A percentile compares a stretch with the other conserved stretches of the same genome.
phyloP scores from a whole-genome alignment of 306 rosid genomes.

The Prunus fruticosa region DNA sequence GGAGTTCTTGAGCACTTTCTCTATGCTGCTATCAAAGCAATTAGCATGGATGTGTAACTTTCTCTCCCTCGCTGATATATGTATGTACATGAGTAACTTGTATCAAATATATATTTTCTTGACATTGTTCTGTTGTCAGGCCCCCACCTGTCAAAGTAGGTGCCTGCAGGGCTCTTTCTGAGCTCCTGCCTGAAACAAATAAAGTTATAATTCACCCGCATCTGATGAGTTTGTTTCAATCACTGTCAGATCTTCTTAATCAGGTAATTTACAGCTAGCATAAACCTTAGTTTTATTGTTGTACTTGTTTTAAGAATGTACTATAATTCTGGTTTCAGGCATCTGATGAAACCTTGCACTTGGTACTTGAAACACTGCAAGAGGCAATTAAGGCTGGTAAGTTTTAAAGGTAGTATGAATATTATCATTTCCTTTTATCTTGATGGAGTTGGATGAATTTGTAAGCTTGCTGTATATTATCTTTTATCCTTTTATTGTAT shows the following conservation, averaged over 20 bases:
- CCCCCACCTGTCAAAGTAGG: slow-evolving; percentile 92
- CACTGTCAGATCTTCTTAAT: slow-evolving; percentile 77
- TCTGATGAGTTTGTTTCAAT: slow-evolving; percentile 71
- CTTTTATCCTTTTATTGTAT: background rate
- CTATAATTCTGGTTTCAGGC: slow-evolving; percentile 58
- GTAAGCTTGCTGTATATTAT: background rate
- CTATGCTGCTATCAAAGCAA: slow-evolving; percentile 66
- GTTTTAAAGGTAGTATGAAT: slow-evolving; percentile 6
- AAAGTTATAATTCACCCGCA: slow-evolving; percentile 60
- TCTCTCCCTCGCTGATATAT: slow-evolving; percentile 4
- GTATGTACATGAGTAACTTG: background rate
- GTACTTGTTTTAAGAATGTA: slow-evolving; percentile 19
- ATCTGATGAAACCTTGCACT: slow-evolving; percentile 84
- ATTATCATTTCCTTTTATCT: background rate
- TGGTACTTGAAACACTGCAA: slow-evolving; percentile 88
- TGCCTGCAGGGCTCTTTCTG: slow-evolving; percentile 86
- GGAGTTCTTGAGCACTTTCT: slow-evolving; percentile 64
- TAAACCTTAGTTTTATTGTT: slow-evolving; percentile 18
- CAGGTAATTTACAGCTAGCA: slow-evolving; percentile 45
- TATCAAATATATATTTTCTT: slow-evolving; percentile 1
- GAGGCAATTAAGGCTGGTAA: slow-evolving; percentile 73
- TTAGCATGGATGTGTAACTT: slow-evolving; percentile 76
- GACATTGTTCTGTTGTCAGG: slow-evolving; percentile 42
- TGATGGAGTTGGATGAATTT: slow-evolving; percentile 3
- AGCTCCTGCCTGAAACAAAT: slow-evolving; percentile 77